Evolutionary conservation across 2,329 filamentous ascomycete species (phyloP), one percentile per base, ranked within the genome.

Genomic region (Tolypocladium ophioglossoides): DNA sequence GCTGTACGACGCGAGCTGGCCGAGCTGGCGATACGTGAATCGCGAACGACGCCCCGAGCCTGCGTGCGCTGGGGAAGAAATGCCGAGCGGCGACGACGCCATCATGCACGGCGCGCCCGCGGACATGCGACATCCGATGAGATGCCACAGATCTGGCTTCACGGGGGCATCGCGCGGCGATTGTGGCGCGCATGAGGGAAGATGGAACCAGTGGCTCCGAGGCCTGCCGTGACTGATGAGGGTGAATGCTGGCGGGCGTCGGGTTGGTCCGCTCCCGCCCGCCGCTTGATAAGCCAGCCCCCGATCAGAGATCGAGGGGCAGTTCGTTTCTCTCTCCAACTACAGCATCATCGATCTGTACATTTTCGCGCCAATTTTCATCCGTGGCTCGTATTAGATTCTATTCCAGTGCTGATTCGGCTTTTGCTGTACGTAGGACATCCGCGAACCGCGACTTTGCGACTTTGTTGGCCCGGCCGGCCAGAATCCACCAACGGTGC

Each of bases 11-110:
- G 85, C 82, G 55, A 97, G 80, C 59, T 91, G 85, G 37, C 82
- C 78, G 18, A 97, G 78, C 53, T 97, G 85, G 57, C 87, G 88
- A 68, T 88, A 90, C 3, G 90, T 96, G 72, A 94, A 97, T 55
- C 78, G 80, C 18, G 91, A 96, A 48, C 73, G 74, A 49, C 66
- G 68, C 39, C 58, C 54, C 27, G 61, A 59, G 16, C 59, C 53
- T 24, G 56, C 60, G 30, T 61, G 58, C 9, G 60, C 54, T 30
- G 66, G 65, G 14, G 67, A 70, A 9, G 66, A 66, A 4, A 57
- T 56, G 50, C 57, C 61, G 7, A 46, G 53, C 30, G 52, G 44
- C 39, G 54, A 46, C 44, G 52, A 49, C 20, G 51, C 3, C 22
- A 48, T 48, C 9, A 18, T 48, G 44, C 44, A 24, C 14, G 30